These are phyloP conservation scores for Myochromella boudieri DNA, from an alignment of 768 basidiomycete species.

Conservation along the genomic window DNA sequence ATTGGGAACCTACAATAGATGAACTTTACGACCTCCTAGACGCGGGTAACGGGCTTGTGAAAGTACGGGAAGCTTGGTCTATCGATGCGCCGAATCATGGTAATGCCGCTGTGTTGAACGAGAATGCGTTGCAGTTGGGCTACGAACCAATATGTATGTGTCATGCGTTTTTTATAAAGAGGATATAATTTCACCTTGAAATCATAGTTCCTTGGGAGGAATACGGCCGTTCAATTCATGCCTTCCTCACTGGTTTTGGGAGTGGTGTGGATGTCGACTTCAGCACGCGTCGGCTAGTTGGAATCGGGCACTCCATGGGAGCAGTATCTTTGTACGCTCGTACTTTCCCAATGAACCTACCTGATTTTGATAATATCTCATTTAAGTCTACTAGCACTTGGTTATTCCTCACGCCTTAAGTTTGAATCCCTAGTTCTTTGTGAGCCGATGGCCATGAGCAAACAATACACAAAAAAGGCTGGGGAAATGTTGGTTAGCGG, in stretches of 20 bases:
- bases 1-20: slow-evolving; percentile 57
- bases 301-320: slow-evolving; percentile 59
- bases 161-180: too few species aligned
- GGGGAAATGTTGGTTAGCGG: slow-evolving; percentile 26
- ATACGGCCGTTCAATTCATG: slow-evolving; percentile 45
- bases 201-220: slow-evolving; percentile 52
- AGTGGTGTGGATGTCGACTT: slow-evolving; percentile 52
- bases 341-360: background rate
- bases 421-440: slow-evolving; percentile 42
- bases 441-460: slow-evolving; percentile 42
- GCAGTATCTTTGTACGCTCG: slow-evolving; percentile 42
- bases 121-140: slow-evolving; percentile 36
- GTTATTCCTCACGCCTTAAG: slow-evolving; percentile 36
- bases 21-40: slow-evolving; percentile 36
- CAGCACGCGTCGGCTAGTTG: slow-evolving; percentile 43
- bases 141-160: slow-evolving; percentile 43
- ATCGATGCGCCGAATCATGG: slow-evolving; percentile 58
- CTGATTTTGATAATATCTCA: background rate
- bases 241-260: slow-evolving; percentile 47
- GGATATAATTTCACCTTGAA: background rate
- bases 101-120: slow-evolving; percentile 50
- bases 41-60: slow-evolving; percentile 17
- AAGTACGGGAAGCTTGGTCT: slow-evolving; percentile 49
- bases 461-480: slow-evolving; percentile 10
- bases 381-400: slow-evolving; percentile 39